Evolutionary conservation across 2,329 filamentous ascomycete species (phyloP).

Genomic region (Ceratocystis harringtonii): DNA sequence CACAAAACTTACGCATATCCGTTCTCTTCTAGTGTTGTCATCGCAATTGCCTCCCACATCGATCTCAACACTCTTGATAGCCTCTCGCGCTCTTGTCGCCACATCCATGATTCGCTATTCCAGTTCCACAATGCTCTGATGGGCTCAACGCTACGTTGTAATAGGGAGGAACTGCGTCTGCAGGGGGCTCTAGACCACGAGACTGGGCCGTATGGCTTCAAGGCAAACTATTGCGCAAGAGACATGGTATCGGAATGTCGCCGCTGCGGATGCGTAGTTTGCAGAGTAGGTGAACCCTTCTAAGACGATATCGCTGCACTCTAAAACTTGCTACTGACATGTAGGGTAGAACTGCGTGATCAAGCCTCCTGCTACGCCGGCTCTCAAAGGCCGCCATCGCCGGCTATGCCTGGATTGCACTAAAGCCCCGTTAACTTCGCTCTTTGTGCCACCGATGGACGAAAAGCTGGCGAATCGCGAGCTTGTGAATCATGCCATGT

Average conservation of each 20-base stretch:
- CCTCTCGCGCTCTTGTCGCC: conserved; percentile 66
- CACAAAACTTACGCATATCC: conserved; percentile 7
- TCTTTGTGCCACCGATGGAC: conserved; percentile 32
- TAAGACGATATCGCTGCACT: background rate
- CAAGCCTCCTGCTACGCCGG: conserved; percentile 56
- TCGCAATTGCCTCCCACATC: conserved; percentile 58
- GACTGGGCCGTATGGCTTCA: conserved; percentile 45
- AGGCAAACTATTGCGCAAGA: conserved; percentile 63
- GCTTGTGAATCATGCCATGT: conserved; percentile 41
- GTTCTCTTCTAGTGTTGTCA: conserved; percentile 48
- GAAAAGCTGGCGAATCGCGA: conserved; percentile 35
- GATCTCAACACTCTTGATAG: conserved; percentile 80
- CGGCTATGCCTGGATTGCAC: conserved; percentile 65
- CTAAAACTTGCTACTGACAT: background rate
- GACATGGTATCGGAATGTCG: conserved; percentile 79
- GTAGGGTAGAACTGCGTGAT: conserved; percentile 65
- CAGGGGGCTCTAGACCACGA: conserved; percentile 31
- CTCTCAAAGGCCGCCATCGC: conserved; percentile 61
- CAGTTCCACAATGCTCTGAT: conserved; percentile 64
- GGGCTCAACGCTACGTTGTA: conserved; percentile 62
- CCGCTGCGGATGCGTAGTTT: conserved; percentile 61
- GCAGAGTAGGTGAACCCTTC: conserved; percentile 48
- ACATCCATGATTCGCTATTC: conserved; percentile 61
- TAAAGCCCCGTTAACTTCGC: conserved; percentile 49
- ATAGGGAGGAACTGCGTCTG: conserved; percentile 48